phyloP scores from a whole-genome alignment of 2,329 filamentous ascomycete genomes.

The Byssoonygena ceratinophila region DNA sequence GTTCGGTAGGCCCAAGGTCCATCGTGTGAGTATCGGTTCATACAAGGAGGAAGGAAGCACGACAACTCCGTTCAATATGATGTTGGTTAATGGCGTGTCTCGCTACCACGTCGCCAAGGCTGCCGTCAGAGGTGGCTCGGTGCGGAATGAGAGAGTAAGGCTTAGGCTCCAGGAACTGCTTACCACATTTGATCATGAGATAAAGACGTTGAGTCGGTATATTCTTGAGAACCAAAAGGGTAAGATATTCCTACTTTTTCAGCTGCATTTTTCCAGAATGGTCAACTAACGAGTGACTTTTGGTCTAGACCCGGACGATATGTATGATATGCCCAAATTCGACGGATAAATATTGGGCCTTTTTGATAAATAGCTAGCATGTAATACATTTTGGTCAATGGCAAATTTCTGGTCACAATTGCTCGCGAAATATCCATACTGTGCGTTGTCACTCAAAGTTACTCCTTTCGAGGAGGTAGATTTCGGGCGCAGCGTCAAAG shows the following conservation, averaged over 20 bases:
- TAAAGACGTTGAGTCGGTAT: slow-evolving; percentile 43
- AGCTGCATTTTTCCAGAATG: not conserved
- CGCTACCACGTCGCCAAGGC: slow-evolving; percentile 50
- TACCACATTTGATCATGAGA: slow-evolving; percentile 40
- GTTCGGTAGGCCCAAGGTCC: slow-evolving; percentile 45
- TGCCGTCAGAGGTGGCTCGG: slow-evolving; percentile 43
- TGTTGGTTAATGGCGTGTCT: slow-evolving; percentile 52
- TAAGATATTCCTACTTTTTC: slow-evolving; percentile 24
- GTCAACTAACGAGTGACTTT: not conserved
- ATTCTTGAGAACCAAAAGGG: slow-evolving; percentile 46
- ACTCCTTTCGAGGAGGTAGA: no score
- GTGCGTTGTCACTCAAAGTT: no score
- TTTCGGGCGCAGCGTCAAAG: no score
- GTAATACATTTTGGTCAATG: no score
- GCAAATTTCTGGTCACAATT: no score
- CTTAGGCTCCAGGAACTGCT: slow-evolving; percentile 38
- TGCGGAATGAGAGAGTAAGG: slow-evolving; percentile 41
- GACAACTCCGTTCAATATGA: slow-evolving; percentile 60
- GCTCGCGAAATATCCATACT: not conserved
- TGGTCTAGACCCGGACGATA: slow-evolving; percentile 42
- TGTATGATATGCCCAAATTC: slow-evolving; percentile 43
- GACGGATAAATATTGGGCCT: not conserved
- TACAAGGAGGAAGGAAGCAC: slow-evolving; percentile 58
- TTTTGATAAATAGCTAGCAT: no score
- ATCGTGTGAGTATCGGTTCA: slow-evolving; percentile 47